A percentile compares a stretch with the other conserved stretches of the same genome.
phyloP scores from a whole-genome alignment of 306 rosid species.

The Luffa acutangula region DNA sequence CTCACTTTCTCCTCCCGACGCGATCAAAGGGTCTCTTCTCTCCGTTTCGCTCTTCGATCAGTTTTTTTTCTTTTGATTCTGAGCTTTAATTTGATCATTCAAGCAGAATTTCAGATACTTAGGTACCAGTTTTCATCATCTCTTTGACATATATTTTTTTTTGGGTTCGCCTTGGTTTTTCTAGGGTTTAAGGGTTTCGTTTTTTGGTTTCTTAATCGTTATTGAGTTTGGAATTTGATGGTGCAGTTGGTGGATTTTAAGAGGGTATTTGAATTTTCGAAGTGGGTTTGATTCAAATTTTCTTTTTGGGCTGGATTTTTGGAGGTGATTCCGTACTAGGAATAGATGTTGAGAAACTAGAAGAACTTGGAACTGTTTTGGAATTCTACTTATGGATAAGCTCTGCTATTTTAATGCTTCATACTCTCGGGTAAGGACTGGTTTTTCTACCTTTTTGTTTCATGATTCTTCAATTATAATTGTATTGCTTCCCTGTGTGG shows the following conservation, averaged over 20 bases:
- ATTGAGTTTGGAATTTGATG: constrained; percentile 18
- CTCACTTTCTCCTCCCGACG: constrained; percentile 31
- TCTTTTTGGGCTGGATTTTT: constrained; percentile 14
- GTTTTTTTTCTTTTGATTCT: not conserved
- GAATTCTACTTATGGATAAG: constrained; percentile 42
- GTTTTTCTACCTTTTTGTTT: not conserved
- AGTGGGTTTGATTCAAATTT: constrained; percentile 34
- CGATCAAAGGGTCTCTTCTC: constrained; percentile 53
- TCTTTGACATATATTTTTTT: not conserved
- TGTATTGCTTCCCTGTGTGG: not conserved
- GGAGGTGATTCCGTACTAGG: constrained; percentile 26
- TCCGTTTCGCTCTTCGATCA: constrained; percentile 39
- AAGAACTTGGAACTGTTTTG: constrained; percentile 19
- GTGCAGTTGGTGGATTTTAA: constrained; percentile 12
- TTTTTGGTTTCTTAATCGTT: not conserved
- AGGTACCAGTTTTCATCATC: constrained; percentile 11
- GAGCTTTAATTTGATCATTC: not conserved
- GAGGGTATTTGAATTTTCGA: constrained; percentile 23
- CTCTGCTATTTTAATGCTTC: constrained; percentile 62
- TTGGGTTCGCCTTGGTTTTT: not conserved
- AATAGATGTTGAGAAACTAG: constrained; percentile 35
- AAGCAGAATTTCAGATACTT: constrained; percentile 21
- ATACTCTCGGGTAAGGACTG: constrained; percentile 51
- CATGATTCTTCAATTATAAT: not conserved
- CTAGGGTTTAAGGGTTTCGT: constrained; percentile 27